Percentiles rank a stretch among this genome's conserved stretches.
phyloP scores from a whole-genome alignment of 495 filamentous ascomycete species.

The Penicillium parvum region DNA sequence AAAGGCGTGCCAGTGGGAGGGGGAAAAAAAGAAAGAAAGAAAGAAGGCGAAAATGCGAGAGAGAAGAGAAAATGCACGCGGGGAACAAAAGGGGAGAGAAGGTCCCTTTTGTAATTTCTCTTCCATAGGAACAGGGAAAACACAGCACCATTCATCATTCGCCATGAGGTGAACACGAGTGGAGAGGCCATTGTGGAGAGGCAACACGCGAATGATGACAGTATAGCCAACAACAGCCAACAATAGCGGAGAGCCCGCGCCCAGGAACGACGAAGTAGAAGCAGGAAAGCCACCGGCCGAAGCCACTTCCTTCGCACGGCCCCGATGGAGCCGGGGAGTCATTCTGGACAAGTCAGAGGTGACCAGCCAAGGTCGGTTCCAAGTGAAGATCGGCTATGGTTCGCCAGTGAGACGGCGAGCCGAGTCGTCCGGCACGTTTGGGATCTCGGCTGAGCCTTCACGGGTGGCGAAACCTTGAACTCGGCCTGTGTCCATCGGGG shows the following conservation, averaged over 20 bases:
- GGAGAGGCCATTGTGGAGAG: conserved; percentile 25
- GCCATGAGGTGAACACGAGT: conserved; percentile 6
- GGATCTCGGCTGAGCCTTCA: conserved; percentile 7
- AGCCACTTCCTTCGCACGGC: conserved; percentile 14
- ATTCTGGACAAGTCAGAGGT: conserved; percentile 10
- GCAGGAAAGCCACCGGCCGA: conserved; percentile 14
- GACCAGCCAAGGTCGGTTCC: conserved; percentile 20
- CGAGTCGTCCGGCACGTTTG: conserved; percentile 10
- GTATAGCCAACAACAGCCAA: too few species aligned
- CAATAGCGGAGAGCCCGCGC: conserved; percentile 7
- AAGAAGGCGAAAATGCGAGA: conserved; percentile 3
- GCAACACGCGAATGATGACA: conserved; percentile 7
- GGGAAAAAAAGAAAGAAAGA: not conserved
- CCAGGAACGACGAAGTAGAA: conserved; percentile 1
- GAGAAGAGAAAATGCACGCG: conserved; percentile 10
- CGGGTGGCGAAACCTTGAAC: conserved; percentile 20
- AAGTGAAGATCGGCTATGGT: conserved; percentile 18
- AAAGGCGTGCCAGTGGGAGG: not conserved
- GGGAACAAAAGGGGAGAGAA: conserved; percentile 13
- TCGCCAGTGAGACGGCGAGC: conserved; percentile 19
- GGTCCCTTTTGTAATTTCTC: conserved; percentile 27
- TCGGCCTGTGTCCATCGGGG: conserved; percentile 5
- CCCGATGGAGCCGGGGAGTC: too few species aligned
- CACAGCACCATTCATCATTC: conserved; percentile 1
- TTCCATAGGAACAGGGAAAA: not conserved